Conservation (phyloP, 1,284 basidiomycete species). For the Puccinia horiana region DNA sequence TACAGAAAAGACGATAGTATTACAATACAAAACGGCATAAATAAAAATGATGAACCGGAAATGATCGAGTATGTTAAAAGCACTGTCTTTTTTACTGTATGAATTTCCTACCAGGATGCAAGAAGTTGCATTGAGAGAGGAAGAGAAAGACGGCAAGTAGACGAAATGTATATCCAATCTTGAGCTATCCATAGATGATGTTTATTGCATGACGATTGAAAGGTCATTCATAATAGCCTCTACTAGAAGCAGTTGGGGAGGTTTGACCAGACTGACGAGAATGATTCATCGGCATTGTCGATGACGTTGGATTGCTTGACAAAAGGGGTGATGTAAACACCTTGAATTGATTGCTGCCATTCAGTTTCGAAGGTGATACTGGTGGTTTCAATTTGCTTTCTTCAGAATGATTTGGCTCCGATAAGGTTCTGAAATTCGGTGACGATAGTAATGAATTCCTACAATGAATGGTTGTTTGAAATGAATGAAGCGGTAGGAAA, state of each 20-base stretch:
- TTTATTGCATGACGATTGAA: background rate
- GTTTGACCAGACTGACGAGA: slow-evolving; percentile 30
- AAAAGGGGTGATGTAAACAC: slow-evolving; percentile 13
- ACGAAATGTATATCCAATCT: background rate
- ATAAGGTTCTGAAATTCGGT: background rate
- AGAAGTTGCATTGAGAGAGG: background rate
- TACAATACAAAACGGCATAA: background rate
- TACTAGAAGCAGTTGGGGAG: slow-evolving; percentile 22
- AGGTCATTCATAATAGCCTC: slow-evolving; percentile 36
- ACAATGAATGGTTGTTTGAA: background rate
- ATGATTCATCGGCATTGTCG: slow-evolving; percentile 14
- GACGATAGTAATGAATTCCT: slow-evolving; percentile 31
- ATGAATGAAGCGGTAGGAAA: background rate
- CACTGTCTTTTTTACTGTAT: background rate
- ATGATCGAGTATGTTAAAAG: background rate
- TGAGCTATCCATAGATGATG: background rate
- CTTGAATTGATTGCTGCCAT: background rate
- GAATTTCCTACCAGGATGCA: background rate
- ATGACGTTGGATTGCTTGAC: slow-evolving; percentile 1
- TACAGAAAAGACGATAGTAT: background rate
- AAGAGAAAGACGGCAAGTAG: background rate
- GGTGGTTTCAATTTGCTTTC: slow-evolving; percentile 19
- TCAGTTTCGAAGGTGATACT: background rate
- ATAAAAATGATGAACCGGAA: background rate
- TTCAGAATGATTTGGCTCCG: background rate